Conservation (phyloP, 495 filamentous ascomycete genomes). For the Aspergillus hancockii region DNA sequence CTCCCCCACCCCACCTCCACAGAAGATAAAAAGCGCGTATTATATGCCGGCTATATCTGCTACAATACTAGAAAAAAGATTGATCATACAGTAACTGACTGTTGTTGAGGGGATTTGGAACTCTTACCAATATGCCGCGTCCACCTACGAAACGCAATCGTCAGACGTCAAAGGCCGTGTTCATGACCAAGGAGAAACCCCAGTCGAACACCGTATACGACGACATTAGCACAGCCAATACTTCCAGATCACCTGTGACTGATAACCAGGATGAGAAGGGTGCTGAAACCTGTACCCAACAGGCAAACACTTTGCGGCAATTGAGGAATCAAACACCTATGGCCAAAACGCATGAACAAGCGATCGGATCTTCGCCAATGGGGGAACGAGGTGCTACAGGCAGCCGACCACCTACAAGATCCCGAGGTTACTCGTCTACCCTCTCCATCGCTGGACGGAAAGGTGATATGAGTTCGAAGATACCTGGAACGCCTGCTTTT, state of each 20-base stretch:
- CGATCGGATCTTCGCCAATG: conserved; percentile 43
- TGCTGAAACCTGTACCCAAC: conserved; percentile 13
- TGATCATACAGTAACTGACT: neutral
- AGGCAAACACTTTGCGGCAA: conserved; percentile 25
- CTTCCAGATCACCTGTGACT: conserved; percentile 11
- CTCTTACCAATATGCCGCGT: conserved; percentile 38
- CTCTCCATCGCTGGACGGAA: conserved; percentile 44
- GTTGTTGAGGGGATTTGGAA: neutral
- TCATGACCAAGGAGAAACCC: conserved; percentile 5
- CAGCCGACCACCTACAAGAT: conserved; percentile 45
- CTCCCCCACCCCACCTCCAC: too few relatives aligned
- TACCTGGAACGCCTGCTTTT: conserved; percentile 53
- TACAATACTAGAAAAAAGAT: too few relatives aligned
- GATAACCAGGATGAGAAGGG: neutral
- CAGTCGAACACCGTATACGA: neutral
- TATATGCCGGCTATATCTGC: neutral
- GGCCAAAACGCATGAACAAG: conserved; percentile 34
- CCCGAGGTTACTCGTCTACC: conserved; percentile 51
- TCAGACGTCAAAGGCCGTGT: conserved; percentile 20
- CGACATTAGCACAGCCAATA: conserved; percentile 3
- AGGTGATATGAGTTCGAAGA: conserved; percentile 39
- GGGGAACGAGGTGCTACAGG: conserved; percentile 37
- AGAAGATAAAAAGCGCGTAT: neutral
- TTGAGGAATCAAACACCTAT: conserved; percentile 39
- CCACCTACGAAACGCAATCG: conserved; percentile 44